Percentiles rank a stretch among this genome's conserved stretches.
Evolutionary conservation across 306 rosid species (phyloP).

Genomic region (Mimosa bimucronata): DNA sequence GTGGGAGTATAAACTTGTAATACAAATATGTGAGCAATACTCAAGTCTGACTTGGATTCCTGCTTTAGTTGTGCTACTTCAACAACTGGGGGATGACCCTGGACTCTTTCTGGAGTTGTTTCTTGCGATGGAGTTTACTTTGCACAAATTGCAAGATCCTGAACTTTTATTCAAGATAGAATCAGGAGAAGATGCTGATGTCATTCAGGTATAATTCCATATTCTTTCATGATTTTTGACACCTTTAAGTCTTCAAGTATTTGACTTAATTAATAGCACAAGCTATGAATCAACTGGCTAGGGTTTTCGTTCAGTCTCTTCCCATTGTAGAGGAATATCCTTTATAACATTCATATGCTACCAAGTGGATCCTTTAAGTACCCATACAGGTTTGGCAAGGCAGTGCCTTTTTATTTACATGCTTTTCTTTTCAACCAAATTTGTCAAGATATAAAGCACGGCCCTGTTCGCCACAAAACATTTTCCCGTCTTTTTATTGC

Average conservation of each 20-base stretch:
- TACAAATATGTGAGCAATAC: slow-evolving; percentile 76
- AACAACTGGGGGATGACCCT: slow-evolving; percentile 45
- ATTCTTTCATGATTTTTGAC: slow-evolving; percentile 24
- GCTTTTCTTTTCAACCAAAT: neutral
- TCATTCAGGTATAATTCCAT: slow-evolving; percentile 70
- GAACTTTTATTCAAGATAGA: slow-evolving; percentile 64
- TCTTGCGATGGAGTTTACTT: slow-evolving; percentile 64
- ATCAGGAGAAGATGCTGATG: slow-evolving; percentile 58
- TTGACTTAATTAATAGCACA: neutral
- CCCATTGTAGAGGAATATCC: neutral
- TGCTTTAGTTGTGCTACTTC: slow-evolving; percentile 63
- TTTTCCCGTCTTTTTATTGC: neutral
- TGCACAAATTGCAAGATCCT: slow-evolving; percentile 85
- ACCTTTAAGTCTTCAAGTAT: slow-evolving; percentile 1
- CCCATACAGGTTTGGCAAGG: neutral
- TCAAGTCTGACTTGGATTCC: slow-evolving; percentile 83
- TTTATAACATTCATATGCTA: neutral
- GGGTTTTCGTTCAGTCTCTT: neutral
- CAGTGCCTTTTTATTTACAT: neutral
- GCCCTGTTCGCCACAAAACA: neutral
- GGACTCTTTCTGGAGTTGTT: slow-evolving; percentile 55
- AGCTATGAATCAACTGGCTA: neutral
- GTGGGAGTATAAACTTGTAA: slow-evolving; percentile 82
- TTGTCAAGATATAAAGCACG: no score
- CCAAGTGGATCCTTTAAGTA: neutral